Conservation (phyloP, 306 rosid species). For the Prosopis cineraria region DNA sequence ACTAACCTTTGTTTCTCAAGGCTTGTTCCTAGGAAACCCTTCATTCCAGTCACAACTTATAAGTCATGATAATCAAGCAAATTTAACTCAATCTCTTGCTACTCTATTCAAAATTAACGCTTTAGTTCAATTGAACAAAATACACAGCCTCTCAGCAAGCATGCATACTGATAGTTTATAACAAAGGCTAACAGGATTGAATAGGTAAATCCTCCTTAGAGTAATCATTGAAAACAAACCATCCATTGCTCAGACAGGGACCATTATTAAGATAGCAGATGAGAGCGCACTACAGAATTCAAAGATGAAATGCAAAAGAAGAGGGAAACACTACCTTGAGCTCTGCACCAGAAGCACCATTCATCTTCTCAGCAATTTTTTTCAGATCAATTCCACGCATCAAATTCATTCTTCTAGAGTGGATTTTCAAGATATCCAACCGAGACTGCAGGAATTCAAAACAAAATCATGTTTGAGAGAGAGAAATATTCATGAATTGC, state of each 20-base stretch:
- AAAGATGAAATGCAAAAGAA: slow-evolving; percentile 2
- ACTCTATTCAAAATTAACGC: background rate
- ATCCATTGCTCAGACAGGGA: background rate
- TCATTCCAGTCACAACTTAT: background rate
- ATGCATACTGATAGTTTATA: background rate
- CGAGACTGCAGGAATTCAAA: slow-evolving; percentile 72
- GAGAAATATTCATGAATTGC: background rate
- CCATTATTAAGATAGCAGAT: background rate
- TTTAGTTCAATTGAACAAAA: slow-evolving; percentile 14
- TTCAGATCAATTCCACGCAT: slow-evolving; percentile 99
- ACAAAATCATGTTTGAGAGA: slow-evolving; percentile 9
- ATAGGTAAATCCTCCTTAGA: background rate
- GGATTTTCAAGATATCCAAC: slow-evolving; percentile 88
- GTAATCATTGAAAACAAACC: background rate
- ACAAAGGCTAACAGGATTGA: slow-evolving; percentile 8
- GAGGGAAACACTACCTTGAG: slow-evolving; percentile 65
- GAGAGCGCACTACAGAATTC: slow-evolving; percentile 11
- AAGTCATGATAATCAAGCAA: too few species aligned
- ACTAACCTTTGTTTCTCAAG: background rate
- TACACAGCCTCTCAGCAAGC: background rate
- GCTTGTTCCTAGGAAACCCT: background rate
- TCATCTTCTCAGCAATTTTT: slow-evolving; percentile 98
- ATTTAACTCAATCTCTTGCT: background rate
- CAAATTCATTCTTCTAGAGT: slow-evolving; percentile 97
- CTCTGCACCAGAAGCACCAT: slow-evolving; percentile 99